Evolutionary conservation across 306 rosid genomes (phyloP).

Genomic region (Hylodesmum podocarpum): DNA sequence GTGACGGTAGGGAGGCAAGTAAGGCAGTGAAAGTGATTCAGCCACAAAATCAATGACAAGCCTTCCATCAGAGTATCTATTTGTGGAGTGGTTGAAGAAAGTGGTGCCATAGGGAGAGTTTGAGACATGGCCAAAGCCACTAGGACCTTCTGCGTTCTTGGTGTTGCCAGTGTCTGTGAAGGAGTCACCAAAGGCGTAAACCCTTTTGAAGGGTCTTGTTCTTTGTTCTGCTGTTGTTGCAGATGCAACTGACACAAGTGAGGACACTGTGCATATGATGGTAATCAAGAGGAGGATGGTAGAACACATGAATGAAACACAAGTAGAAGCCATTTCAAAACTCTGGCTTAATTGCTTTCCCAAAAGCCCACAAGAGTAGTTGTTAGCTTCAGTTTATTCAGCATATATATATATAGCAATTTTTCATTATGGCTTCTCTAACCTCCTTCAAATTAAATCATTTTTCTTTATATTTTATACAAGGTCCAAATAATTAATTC

Average conservation of each 20-base stretch:
- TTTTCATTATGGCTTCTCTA: too few relatives aligned
- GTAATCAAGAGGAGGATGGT: constrained; percentile 20
- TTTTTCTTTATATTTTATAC: too few relatives aligned
- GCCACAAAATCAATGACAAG: constrained; percentile 84
- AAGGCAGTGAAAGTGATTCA: constrained; percentile 68
- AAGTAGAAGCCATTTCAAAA: constrained; percentile 40
- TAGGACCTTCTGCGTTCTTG: constrained; percentile 60
- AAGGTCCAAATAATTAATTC: too few relatives aligned
- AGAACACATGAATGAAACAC: constrained; percentile 3
- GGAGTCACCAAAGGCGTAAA: constrained; percentile 90
- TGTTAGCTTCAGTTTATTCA: constrained; percentile 11
- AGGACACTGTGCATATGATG: constrained; percentile 39
- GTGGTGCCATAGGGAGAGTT: constrained; percentile 74
- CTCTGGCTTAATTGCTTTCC: neutral
- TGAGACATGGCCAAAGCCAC: constrained; percentile 78
- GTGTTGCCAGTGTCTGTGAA: constrained; percentile 98
- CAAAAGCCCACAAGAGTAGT: neutral
- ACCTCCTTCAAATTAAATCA: too few relatives aligned
- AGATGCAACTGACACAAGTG: constrained; percentile 14
- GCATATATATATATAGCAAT: constrained; percentile 21
- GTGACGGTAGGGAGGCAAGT: constrained; percentile 60
- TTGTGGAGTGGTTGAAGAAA: constrained; percentile 81
- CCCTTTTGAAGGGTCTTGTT: constrained; percentile 59
- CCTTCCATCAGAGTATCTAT: constrained; percentile 88
- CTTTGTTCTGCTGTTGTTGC: constrained; percentile 4